Conservation (phyloP, 225 moss, liverwort and hornwort species). For the Anthoceros angustus region DNA sequence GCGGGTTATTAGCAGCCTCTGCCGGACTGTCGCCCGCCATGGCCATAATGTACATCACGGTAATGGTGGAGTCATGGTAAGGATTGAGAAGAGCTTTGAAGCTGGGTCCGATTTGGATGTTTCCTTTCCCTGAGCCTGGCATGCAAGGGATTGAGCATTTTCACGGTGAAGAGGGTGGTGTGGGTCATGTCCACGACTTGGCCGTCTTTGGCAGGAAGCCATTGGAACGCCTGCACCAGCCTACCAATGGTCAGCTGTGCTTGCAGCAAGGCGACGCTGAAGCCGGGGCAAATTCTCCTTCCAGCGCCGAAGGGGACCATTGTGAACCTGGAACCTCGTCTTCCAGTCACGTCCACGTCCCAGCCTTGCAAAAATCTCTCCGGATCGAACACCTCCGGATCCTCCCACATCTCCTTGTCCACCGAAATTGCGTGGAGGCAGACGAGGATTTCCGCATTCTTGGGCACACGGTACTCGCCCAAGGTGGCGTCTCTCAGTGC, state of each 20-base stretch:
- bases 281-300: not conserved
- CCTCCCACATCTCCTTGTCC: not conserved
- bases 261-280: not conserved
- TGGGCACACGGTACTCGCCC: not conserved
- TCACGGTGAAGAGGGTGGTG: not conserved
- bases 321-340: too few relatives aligned
- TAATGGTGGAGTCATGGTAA: too few relatives aligned
- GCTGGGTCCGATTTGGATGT: not conserved
- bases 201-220: not conserved
- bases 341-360: too few relatives aligned
- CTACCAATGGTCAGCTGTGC: not conserved
- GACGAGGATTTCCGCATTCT: not conserved
- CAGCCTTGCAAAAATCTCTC: not conserved
- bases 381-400: not conserved
- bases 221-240: not conserved
- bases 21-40: too few relatives aligned
- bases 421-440: not conserved
- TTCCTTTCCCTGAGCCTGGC: not conserved
- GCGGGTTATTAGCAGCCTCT: too few relatives aligned
- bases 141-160: not conserved
- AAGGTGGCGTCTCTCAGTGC: not conserved
- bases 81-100: too few relatives aligned
- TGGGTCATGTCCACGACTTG: not conserved
- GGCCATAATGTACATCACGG: too few relatives aligned
- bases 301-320: not conserved